Conservation (phyloP, 2,329 filamentous ascomycete species). For the Ophiocordyceps camponoti-leonardi region DNA sequence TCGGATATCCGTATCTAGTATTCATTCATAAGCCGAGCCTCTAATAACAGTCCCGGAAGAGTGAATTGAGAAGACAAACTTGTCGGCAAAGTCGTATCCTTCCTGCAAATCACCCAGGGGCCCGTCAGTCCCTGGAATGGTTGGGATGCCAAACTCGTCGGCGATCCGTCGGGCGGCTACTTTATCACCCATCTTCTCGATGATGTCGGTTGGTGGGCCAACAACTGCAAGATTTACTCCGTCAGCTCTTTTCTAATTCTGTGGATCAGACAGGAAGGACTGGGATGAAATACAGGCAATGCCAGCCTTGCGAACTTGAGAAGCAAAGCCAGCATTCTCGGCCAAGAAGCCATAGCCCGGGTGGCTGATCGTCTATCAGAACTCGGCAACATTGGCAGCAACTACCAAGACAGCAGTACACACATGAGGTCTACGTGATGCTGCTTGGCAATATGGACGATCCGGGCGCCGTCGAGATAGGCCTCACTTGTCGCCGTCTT, state of each 20-base stretch:
- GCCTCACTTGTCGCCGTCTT: neutral
- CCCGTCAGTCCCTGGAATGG: neutral
- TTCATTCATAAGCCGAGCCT: neutral
- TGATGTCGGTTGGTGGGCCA: slow-evolving; percentile 34
- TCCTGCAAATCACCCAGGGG: neutral
- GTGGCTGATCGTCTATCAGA: neutral
- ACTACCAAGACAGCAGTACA: neutral
- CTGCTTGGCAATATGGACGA: neutral
- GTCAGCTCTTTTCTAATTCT: neutral
- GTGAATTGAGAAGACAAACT: neutral
- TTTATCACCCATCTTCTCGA: slow-evolving; percentile 34
- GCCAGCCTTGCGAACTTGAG: slow-evolving; percentile 29
- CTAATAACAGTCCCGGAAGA: neutral
- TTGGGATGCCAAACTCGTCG: neutral
- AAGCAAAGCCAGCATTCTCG: slow-evolving; percentile 33
- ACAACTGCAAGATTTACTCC: slow-evolving; percentile 20
- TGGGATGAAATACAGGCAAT: slow-evolving; percentile 19
- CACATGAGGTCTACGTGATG: neutral
- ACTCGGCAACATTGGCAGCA: neutral
- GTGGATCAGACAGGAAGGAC: neutral
- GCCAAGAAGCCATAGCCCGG: slow-evolving; percentile 7
- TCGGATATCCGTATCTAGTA: slow-evolving; percentile 12
- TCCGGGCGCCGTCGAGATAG: neutral
- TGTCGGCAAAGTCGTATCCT: neutral
- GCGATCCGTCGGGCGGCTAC: neutral